Conservation (phyloP, 202 grass and related monocot species). For the Eragrostis tef region DNA sequence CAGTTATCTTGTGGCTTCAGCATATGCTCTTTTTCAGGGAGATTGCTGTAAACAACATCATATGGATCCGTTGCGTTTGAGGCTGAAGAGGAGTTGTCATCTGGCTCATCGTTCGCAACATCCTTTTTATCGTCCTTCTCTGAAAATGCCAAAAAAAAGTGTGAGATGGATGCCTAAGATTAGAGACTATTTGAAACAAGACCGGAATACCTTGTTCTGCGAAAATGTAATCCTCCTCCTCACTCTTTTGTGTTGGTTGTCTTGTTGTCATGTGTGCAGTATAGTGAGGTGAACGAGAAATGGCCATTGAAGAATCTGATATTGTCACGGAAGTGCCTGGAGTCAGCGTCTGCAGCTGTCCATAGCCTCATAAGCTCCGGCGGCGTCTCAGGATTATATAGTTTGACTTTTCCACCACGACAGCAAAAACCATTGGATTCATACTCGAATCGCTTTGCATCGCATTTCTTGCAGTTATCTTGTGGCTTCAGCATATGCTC, state of each 20-base stretch:
- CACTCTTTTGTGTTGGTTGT: background rate
- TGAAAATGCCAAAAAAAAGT: no score
- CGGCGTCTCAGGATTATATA: no score
- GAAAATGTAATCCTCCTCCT: no score
- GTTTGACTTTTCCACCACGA: background rate
- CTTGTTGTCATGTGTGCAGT: no score
- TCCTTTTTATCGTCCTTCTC: background rate
- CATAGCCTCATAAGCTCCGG: no score
- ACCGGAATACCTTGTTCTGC: no score
- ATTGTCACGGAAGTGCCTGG: background rate
- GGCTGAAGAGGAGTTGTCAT: background rate
- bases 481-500: background rate
- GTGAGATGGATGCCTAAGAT: no score
- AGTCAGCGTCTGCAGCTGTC: no score
- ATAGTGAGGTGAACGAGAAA: no score
- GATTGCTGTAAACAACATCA: background rate
- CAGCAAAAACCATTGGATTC: background rate
- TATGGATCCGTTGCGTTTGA: background rate
- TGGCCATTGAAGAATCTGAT: background rate
- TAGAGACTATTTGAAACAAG: no score
- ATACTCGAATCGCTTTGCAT: background rate
- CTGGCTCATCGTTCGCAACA: background rate
- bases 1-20: background rate
- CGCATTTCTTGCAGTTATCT: background rate
- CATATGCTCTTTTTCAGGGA: background rate